phyloP scores from a whole-genome alignment of 192 early-diverging fungal species.

The Glomus cerebriforme region DNA sequence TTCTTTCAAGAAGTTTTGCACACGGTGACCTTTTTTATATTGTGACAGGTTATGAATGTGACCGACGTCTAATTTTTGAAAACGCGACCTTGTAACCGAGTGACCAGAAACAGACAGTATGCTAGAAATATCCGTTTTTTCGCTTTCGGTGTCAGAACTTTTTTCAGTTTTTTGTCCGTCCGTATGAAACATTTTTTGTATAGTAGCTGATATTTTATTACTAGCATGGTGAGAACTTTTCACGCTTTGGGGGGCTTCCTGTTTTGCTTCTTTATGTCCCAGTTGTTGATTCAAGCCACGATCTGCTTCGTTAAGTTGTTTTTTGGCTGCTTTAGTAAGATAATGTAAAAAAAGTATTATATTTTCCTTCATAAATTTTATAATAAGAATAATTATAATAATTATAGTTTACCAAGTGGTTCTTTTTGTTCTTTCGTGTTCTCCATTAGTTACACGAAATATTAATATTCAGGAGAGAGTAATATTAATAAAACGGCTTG shows the following conservation, averaged over 20 bases:
- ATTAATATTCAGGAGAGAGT: too few relatives aligned
- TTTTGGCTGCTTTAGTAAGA: not conserved
- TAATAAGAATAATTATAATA: too few relatives aligned
- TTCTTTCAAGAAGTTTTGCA: constrained; percentile 21
- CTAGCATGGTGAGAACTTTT: not conserved
- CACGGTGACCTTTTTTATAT: not conserved
- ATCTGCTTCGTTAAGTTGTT: not conserved
- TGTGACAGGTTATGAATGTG: constrained; percentile 13
- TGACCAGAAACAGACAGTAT: not conserved
- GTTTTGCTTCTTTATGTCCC: not conserved
- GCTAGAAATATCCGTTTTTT: not conserved
- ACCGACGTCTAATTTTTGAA: not conserved
- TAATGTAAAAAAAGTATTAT: too few relatives aligned
- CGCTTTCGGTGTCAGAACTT: not conserved
- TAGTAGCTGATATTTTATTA: not conserved
- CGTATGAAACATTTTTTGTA: not conserved
- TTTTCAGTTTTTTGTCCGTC: not conserved
- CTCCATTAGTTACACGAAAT: too few relatives aligned
- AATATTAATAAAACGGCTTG: too few relatives aligned
- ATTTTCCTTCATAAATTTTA: too few relatives aligned
- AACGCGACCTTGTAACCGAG: not conserved
- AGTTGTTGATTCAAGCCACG: not conserved
- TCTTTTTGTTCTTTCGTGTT: too few relatives aligned
- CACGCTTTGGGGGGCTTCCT: not conserved
- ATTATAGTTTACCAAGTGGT: too few relatives aligned